A percentile compares a stretch with the other conserved stretches of the same genome.
These are phyloP conservation scores for Hibiscus trionum DNA, from an alignment of 345 rosid species.

Conservation along the genomic window DNA sequence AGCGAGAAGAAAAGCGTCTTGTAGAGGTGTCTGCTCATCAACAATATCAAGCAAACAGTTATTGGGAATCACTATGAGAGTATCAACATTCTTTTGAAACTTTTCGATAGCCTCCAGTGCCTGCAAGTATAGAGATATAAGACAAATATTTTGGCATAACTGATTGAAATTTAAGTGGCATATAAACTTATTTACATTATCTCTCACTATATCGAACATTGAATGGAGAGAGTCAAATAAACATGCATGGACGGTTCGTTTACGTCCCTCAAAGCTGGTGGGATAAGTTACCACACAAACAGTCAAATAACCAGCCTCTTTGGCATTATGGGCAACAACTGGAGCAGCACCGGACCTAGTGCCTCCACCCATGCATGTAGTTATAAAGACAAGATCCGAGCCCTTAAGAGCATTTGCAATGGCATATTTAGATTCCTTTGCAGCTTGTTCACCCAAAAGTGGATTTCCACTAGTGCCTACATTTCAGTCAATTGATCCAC, in stretches of 20 bases:
- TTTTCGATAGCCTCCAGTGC: constrained; percentile 94
- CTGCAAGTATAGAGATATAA: constrained; percentile 31
- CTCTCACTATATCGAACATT: not conserved
- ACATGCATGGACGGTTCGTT: constrained; percentile 80
- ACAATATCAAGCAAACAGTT: constrained; percentile 93
- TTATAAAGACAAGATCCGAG: constrained; percentile 93
- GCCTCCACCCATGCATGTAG: constrained; percentile 99
- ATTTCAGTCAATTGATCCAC: constrained; percentile 11
- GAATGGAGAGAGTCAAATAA: not conserved
- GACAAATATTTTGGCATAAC: not conserved
- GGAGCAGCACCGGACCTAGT: constrained; percentile 99
- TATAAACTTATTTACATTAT: not conserved
- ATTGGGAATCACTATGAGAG: constrained; percentile 92
- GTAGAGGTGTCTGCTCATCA: constrained; percentile 95
- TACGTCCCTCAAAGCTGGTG: constrained; percentile 96
- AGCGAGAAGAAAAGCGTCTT: constrained; percentile 97
- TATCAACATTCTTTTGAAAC: constrained; percentile 89
- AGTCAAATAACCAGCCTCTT: constrained; percentile 88
- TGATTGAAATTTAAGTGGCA: not conserved
- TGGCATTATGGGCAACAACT: constrained; percentile 82
- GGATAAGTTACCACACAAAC: constrained; percentile 99
- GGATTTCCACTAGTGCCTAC: constrained; percentile 98
- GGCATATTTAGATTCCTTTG: constrained; percentile 88
- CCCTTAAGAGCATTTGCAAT: constrained; percentile 92
- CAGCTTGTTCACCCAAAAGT: constrained; percentile 92